Evolutionary conservation across 164 flowering plant genomes (phyloP).

Genomic region (Annona squamosa): DNA sequence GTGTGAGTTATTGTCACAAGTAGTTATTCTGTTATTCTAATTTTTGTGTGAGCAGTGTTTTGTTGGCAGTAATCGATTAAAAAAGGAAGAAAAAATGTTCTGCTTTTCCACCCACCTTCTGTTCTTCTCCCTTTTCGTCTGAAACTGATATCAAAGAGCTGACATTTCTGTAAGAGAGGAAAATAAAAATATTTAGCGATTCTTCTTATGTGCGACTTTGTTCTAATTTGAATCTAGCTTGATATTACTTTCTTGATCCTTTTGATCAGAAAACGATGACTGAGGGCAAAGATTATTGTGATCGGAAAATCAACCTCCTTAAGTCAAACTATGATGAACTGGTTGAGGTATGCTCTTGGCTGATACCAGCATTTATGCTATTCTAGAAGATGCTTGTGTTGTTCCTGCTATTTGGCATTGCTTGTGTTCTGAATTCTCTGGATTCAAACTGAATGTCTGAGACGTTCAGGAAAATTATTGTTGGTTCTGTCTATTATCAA

Average conservation of each 20-base stretch:
- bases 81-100: not conserved
- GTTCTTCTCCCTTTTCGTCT: too few relatives aligned
- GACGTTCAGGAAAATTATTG: not conserved
- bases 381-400: not conserved
- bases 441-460: not conserved
- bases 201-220: not conserved
- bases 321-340: slow-evolving; percentile 87
- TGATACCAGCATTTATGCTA: not conserved
- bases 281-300: slow-evolving; percentile 87
- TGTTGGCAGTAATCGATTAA: not conserved
- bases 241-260: not conserved
- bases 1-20: too few relatives aligned
- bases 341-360: slow-evolving; percentile 53
- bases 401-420: not conserved
- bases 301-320: slow-evolving; percentile 73
- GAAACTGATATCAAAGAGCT: not conserved
- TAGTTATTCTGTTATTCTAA: too few relatives aligned
- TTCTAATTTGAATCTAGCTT: not conserved
- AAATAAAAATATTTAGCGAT: not conserved
- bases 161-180: not conserved
- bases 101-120: not conserved
- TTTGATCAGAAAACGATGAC: slow-evolving; percentile 72
- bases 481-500: not conserved
- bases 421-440: not conserved
- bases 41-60: too few relatives aligned